These are phyloP conservation scores for Penicillium sp. DNA, from an alignment of 2,329 filamentous ascomycete genomes.

Conservation along the genomic window DNA sequence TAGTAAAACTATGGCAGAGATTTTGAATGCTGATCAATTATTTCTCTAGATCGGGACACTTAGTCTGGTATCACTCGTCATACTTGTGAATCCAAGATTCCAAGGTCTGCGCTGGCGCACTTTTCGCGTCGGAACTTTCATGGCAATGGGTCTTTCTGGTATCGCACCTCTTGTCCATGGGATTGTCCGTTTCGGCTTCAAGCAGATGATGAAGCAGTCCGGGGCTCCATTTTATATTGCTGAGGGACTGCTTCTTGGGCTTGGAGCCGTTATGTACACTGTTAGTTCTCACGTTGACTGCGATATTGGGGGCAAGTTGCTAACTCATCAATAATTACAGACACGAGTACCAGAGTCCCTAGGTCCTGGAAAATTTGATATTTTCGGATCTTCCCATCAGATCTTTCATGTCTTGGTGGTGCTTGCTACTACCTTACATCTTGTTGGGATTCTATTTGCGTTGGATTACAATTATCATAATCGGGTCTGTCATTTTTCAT, in stretches of 20 bases:
- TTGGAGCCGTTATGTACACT: conserved; percentile 3
- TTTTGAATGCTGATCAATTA: background rate
- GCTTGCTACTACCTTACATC: background rate
- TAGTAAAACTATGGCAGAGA: background rate
- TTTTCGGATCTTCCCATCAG: conserved; percentile 8
- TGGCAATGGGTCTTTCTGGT: conserved; percentile 3
- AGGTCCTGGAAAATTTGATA: conserved; percentile 1
- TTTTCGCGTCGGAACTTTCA: conserved; percentile 4
- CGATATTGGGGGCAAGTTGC: background rate
- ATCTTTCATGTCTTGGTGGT: conserved; percentile 9
- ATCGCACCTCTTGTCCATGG: conserved; percentile 4
- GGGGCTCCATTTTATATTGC: conserved; percentile 4
- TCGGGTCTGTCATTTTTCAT: background rate
- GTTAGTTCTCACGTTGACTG: background rate
- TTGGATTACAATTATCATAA: conserved; percentile 9
- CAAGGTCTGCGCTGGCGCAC: conserved; percentile 4
- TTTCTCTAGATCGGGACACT: background rate
- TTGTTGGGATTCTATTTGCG: conserved; percentile 1
- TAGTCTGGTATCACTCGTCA: background rate
- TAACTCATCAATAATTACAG: background rate
- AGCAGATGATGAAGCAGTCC: conserved; percentile 2
- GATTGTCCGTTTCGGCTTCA: background rate
- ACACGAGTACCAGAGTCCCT: conserved; percentile 2
- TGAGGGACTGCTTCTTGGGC: background rate
- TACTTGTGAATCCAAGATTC: conserved; percentile 3